A percentile compares a stretch with the other conserved stretches of the same genome.
These are phyloP conservation scores for Blastomyces gilchristii DNA, from an alignment of 2,329 filamentous ascomycete genomes.

Conservation along the genomic window DNA sequence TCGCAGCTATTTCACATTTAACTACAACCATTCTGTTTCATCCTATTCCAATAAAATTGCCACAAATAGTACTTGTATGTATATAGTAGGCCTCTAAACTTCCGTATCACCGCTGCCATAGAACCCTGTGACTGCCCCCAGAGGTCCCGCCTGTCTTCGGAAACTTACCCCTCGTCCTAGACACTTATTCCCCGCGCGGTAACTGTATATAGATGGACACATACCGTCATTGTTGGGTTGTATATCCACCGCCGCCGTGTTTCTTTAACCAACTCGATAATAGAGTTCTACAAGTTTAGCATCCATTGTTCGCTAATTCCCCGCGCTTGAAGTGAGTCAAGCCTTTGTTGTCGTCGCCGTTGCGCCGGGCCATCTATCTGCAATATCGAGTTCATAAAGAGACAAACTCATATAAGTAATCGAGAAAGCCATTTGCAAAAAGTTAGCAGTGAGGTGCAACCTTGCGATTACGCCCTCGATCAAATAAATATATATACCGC, in stretches of 20 bases:
- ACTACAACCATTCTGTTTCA: too few relatives aligned
- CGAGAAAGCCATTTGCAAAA: background rate
- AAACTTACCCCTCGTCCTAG: too few relatives aligned
- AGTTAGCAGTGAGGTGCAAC: background rate
- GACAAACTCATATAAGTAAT: background rate
- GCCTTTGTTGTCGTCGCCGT: background rate
- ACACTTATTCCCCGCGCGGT: too few relatives aligned
- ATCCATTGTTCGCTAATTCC: background rate
- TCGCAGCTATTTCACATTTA: too few relatives aligned
- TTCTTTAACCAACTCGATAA: background rate
- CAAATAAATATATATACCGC: background rate
- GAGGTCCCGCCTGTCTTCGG: too few relatives aligned
- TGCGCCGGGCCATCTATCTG: too few relatives aligned
- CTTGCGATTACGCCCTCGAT: background rate
- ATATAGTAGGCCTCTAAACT: background rate
- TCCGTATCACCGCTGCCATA: background rate
- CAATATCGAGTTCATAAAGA: background rate
- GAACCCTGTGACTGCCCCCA: background rate
- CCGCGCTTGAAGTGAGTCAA: background rate
- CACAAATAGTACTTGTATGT: too few relatives aligned
- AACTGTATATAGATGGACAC: background rate
- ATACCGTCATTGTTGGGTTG: background rate
- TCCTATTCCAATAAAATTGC: too few relatives aligned
- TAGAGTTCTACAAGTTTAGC: background rate
- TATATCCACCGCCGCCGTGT: background rate